Base-by-base conservation (phyloP, 2,329 filamentous ascomycete species). In the Colletotrichum sojae region DNA sequence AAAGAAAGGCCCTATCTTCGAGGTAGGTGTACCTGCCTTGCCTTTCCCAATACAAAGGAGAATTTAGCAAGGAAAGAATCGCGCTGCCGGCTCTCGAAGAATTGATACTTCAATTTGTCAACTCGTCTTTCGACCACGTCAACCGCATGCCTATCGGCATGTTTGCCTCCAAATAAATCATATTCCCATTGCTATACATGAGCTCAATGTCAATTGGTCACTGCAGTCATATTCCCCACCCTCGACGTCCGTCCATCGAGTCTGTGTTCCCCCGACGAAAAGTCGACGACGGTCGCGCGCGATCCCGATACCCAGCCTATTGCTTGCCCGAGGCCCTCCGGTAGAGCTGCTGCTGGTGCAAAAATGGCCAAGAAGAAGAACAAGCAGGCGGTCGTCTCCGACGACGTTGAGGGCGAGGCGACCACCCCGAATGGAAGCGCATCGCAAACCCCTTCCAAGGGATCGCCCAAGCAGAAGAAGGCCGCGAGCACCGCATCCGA, bases 281-380 rank as follows among this genome's bases (percentile, higher is more conserved):
- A 18, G 49, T 60, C 25, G 66, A 60, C 66, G 62, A 57, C 46
- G 46, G 18, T 51, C 43, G 16, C 43, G 40, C 58, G 66, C 55
- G 25, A 22, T 27, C 25, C 27, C n/a, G 16, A 22, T 15, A 43
- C 10, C n/a, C 31, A 25, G 49, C 15, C 16, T 15, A 18, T 63
- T 39, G 40, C 51, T 15, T 15, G 27, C 6, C 13, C 51, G 52
- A 56, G 27, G 13, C 8, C 43, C 4, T 22, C 2, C 39, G 18
- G 9, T 25, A 4, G 0, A 15, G 5, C 8, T 16, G 18, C 6
- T 36, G 31, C 16, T 16, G 18, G 3, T 36, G 31, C 16, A 15
- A 56, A n/a, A 2, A 87, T 87, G 84, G 79, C 79, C 56, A 87
- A 80, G 75, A 83, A 84, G 75, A 86, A 83, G 76, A 81, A 77